Percentiles rank a stretch among this genome's conserved stretches.
phyloP scores from a whole-genome alignment of 306 rosid species.

The Fagus sylvatica region DNA sequence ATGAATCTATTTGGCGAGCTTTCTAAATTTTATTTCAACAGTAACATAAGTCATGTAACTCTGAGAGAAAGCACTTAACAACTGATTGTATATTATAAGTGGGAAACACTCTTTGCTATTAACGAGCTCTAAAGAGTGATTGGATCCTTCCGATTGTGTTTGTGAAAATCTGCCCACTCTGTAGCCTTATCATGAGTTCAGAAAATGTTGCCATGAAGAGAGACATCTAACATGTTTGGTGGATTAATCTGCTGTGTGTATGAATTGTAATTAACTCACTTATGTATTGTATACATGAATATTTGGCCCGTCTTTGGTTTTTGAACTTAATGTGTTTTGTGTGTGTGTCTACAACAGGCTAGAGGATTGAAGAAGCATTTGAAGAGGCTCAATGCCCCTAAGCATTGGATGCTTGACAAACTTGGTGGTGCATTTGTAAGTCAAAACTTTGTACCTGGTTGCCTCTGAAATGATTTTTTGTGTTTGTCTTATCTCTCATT shows the following conservation, averaged over 20 bases:
- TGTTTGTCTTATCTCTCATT: neutral
- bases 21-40: no score
- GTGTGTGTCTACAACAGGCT: constrained; percentile 27
- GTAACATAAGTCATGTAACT: neutral
- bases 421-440: constrained; percentile 56
- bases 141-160: no score
- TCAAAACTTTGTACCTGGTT: neutral
- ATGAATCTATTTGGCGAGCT: no score
- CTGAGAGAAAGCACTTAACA: neutral
- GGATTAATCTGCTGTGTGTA: neutral
- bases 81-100: neutral
- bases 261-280: neutral
- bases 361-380: constrained; percentile 50
- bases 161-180: no score
- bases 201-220: neutral
- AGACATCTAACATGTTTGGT: neutral
- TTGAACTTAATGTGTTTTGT: neutral
- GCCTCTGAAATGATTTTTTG: neutral
- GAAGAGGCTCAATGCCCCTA: constrained; percentile 55
- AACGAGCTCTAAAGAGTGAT: no score
- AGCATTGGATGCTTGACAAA: constrained; percentile 54
- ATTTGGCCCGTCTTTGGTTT: neutral
- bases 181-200: neutral
- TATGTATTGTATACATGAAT: neutral
- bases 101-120: neutral